Evolutionary conservation across 371 early-diverging fungal species (phyloP), one percentile per base, ranked within the genome.

Genomic region (Mucor piriformis): DNA sequence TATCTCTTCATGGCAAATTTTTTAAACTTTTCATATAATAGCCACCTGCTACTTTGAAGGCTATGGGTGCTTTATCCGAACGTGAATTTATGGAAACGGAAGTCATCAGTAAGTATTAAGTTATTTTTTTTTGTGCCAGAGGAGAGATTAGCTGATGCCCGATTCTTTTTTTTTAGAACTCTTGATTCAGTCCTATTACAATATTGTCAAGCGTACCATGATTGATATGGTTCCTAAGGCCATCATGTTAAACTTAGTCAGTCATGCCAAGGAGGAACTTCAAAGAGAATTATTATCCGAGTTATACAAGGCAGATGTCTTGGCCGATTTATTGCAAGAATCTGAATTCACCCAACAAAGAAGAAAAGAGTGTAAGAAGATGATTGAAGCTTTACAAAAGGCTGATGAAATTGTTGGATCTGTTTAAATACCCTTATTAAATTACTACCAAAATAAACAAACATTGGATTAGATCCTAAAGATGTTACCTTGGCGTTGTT

Each of bases 171-270:
- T 6, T 11, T 43, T 52, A 86, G 87, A 98, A 77, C 85, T 98
- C 38, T 84, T 98, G 61, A 93, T 99, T 50, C 85, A 88, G 59
- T 95, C 96, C 3, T 99, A 99, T 80, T 98, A 89, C 73, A 92
- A 93, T 68, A 96, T 99, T 73, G 96, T 98, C 52, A 99, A 99
- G 83, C 91, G 96, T 53, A 99, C 97, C 3, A 88, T 96, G 58
- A 86, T 96, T 43, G 99, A 99, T 72, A 92, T 98, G 81, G 95
- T 99, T 1, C 99, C 99, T 46, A 99, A 99, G 72, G 95, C 99
- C 6, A 93, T 99, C 62, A 98, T 99, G 97, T 83, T 94, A 27
- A 97, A 98, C 74, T 83, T 99, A 33, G 99, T 99, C 2, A 82
- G 77, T 50, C 85, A 85, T 60, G 83, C 97, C 32, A 95, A 95